Base-by-base conservation (phyloP, 1,284 basidiomycete species). In the Flammula alnicola region DNA sequence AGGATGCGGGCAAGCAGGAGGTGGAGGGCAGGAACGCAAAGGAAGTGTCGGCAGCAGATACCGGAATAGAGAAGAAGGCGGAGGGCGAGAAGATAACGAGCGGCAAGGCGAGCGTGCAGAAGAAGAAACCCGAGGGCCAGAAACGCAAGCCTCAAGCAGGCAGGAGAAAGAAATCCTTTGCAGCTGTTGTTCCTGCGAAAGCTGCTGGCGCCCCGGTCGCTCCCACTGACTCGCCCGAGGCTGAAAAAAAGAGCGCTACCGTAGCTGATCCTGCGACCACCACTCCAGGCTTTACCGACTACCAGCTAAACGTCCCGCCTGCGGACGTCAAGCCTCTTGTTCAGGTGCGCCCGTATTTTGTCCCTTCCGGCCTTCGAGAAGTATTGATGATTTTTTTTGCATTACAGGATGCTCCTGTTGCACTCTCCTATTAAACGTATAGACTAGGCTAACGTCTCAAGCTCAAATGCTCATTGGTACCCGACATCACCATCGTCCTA, bases 111-210 rank as follows among this genome's bases (percentile, higher is more conserved):
- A 16, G 30, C 26, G n/a, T 19, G 11, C 38, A 30, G 11, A 16
- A 22, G 22, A 49, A 42, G 26, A 41, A 36, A 29, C 4, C 39
- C 0, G 32, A 42, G 11, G 31, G 17, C 11, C 30, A n/a, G 37
- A 20, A 39, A 30, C 39, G 38, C 25, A 44, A 40, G 38, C 12
- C 29, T 12, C 32, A 42, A 25, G 11, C 41, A n/a, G n/a, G n/a
- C 9, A 45, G 44, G 27, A 31, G 12, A 36, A 44, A 26, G 41
- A 68, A 67, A 19, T n/a, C 27, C 17, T 9, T 16, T 20, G 7
- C 35, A 10, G 19, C 23, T 19, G 29, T 27, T 16, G 10, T 23
- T 7, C 19, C 36, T 35, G 41, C 25, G 16, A 19, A 40, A 4
- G 12, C 31, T 22, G 11, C 29, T 10, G 19, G 32, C 7, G 14